A percentile compares a stretch with the other conserved stretches of the same genome.
Conservation (phyloP, 257 asterid genomes). For the Solanum paucissectum region DNA sequence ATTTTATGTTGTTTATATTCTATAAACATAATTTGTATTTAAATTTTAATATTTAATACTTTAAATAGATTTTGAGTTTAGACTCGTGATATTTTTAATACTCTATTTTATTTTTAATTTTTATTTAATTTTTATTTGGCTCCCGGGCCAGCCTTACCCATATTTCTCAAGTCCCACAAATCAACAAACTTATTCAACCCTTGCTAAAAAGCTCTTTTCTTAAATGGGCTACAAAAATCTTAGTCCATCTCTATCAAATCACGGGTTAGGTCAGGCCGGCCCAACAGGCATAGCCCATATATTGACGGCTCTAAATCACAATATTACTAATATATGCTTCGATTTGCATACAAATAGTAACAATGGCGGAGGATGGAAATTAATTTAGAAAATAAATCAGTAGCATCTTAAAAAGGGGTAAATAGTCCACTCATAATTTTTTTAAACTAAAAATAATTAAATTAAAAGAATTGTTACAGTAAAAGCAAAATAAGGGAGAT, state of each 20-base stretch:
- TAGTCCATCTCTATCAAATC: background rate
- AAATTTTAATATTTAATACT: background rate
- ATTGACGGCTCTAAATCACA: background rate
- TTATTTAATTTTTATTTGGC: no score
- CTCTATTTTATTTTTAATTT: background rate
- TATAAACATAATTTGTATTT: no score
- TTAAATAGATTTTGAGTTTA: no score
- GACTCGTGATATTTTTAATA: background rate
- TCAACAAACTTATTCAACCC: no score
- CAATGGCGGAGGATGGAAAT: no score
- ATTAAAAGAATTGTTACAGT: no score
- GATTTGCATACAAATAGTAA: no score
- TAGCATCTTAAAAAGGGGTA: background rate
- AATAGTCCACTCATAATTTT: background rate
- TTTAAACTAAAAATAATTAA: no score
- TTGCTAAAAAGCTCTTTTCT: no score
- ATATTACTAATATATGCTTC: background rate
- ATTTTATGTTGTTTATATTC: no score
- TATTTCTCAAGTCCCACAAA: background rate
- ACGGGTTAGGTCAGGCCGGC: fast-evolving
- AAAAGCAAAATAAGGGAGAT: background rate
- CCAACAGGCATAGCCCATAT: background rate
- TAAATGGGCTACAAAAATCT: background rate
- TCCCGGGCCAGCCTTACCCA: background rate
- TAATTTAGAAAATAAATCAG: background rate